Conservation (phyloP, 495 filamentous ascomycete species). For the Penicillium crystallinum region DNA sequence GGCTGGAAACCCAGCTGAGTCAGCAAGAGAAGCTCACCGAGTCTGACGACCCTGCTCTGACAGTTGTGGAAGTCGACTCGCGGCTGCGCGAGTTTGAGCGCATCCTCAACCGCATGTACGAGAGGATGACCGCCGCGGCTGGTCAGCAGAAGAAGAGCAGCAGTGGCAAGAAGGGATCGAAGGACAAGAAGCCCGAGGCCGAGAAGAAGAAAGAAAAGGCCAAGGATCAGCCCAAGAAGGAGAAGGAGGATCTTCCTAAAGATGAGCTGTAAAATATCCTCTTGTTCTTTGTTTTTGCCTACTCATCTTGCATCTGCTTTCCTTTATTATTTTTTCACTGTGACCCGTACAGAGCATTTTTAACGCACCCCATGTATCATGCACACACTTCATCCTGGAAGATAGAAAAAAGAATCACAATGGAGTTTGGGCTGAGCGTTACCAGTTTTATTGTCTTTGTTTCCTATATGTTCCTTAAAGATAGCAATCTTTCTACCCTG, state of each 20-base stretch:
- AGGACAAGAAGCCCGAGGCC: constrained; percentile 37
- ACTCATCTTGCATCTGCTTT: constrained; percentile 2
- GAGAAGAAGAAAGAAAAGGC: constrained; percentile 34
- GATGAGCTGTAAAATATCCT: constrained; percentile 36
- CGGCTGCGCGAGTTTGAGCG: constrained; percentile 58
- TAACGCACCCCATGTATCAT: constrained; percentile 19
- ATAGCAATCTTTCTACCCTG: not conserved
- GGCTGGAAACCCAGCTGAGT: constrained; percentile 64
- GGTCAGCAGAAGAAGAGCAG: constrained; percentile 49
- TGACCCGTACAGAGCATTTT: constrained; percentile 17
- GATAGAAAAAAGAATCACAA: constrained; percentile 21
- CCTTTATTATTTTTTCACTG: not conserved
- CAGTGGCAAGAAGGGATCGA: constrained; percentile 43
- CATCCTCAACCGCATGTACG: constrained; percentile 64
- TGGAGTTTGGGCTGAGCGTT: constrained; percentile 15
- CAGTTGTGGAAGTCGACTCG: constrained; percentile 57
- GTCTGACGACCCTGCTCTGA: constrained; percentile 66
- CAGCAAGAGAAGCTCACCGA: constrained; percentile 61
- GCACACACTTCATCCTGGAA: constrained; percentile 12
- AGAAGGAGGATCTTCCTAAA: constrained; percentile 28
- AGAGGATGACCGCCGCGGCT: constrained; percentile 42
- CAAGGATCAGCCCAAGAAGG: constrained; percentile 17
- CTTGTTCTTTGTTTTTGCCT: not conserved
- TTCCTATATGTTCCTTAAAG: not conserved
- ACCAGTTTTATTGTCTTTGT: not conserved